Base-by-base conservation (phyloP, 2,329 filamentous ascomycete species). In the Elsinoe australis region DNA sequence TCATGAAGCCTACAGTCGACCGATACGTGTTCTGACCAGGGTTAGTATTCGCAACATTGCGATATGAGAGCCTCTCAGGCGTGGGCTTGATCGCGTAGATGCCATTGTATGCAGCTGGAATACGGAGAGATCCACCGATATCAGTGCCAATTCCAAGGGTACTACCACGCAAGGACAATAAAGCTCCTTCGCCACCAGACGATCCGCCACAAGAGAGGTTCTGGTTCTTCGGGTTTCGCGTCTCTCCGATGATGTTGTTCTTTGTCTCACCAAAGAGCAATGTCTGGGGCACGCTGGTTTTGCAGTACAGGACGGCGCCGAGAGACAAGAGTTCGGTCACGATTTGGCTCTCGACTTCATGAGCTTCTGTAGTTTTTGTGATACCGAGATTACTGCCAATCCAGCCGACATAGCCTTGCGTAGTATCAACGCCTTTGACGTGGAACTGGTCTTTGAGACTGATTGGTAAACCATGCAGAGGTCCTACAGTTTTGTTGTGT, bases 361-460 rank as follows among this genome's bases (percentile, higher is more conserved):
- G 29, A 19, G 24, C 28, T 15, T 32, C 17, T 4, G 19, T 17
- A 10, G 42, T 26, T n/a, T 47, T 29, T 14, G 19, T 47, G 71
- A 58, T 1, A 59, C 59, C 6, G 66, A 68, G 4, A 70, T 47
- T 47, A 34, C 14, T 49, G 1, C 46, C 46, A 12, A 49, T 49
- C 46, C 46, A 49, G 10, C 46, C 46, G 1, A 49, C 46, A 18
- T 31, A 55, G 4, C 70, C 70, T 19, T 71, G 62, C 1, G 65
- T 61, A 2, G 63, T 54, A 54, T 67, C 64, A 49, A 60, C 57
- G 31, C 64, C 62, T 28, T 56, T 54, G 5, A 82, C 64, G 47
- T 82, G 71, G 65, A 83, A 79, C 55, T 79, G 78, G 62, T 85
- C 81, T 56, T 85, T 86, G 42, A 85, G 69, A 0, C 79, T 75